Evolutionary conservation across 805 yeast species (phyloP).

Genomic region (Myxozyma nipponensis): DNA sequence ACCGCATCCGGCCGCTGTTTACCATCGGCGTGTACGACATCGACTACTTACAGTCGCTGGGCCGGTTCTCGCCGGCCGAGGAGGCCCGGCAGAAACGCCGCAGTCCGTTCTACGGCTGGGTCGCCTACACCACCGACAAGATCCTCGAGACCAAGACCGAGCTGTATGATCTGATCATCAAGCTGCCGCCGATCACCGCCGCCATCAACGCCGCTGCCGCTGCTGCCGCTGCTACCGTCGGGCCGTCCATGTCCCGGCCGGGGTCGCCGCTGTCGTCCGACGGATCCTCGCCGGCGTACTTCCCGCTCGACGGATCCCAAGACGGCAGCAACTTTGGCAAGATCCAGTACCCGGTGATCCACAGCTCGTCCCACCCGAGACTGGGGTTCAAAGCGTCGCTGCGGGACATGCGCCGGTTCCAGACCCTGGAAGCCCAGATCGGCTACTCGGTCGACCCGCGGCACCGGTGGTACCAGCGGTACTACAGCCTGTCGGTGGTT

Average conservation of each 20-base stretch:
- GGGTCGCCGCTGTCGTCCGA: conserved; percentile 15
- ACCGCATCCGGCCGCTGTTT: conserved; percentile 21
- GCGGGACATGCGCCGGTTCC: conserved; percentile 27
- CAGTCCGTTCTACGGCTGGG: conserved; percentile 24
- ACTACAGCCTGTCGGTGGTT: neutral
- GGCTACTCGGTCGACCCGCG: conserved; percentile 26
- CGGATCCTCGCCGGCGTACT: neutral
- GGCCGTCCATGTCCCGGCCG: conserved; percentile 6
- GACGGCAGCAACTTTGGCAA: conserved; percentile 1
- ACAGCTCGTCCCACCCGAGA: conserved; percentile 5
- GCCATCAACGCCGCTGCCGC: conserved; percentile 20
- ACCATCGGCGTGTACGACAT: conserved; percentile 21
- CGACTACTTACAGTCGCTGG: conserved; percentile 18
- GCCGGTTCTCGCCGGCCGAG: conserved; percentile 18
- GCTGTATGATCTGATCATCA: conserved; percentile 17
- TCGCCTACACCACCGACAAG: conserved; percentile 25
- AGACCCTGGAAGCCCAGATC: conserved; percentile 22
- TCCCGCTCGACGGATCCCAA: conserved; percentile 2
- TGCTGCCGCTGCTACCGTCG: conserved; percentile 3
- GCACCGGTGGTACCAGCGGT: conserved; percentile 21
- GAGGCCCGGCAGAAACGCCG: conserved; percentile 15
- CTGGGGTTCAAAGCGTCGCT: conserved; percentile 14
- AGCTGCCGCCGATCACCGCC: conserved; percentile 20
- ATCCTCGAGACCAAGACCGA: conserved; percentile 14
- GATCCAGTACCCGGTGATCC: conserved; percentile 16